phyloP scores from a whole-genome alignment of 2,329 filamentous ascomycete species.

The Arthrobotrys musiformis region DNA sequence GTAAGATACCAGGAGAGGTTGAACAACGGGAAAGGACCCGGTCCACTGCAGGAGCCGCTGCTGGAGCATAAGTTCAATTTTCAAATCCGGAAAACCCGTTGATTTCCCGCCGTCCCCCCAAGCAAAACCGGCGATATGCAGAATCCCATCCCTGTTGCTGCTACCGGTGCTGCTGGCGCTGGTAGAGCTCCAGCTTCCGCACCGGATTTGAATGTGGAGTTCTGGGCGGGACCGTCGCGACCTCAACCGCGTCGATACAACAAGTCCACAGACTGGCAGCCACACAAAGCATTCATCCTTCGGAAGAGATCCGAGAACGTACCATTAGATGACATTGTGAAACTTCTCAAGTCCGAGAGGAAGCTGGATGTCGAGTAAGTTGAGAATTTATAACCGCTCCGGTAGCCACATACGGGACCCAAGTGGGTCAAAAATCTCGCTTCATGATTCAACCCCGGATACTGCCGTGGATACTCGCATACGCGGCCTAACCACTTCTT shows the following conservation, averaged over 20 bases:
- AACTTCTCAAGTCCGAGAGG: conserved; percentile 36
- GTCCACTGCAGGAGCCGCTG: not conserved
- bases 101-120: not conserved
- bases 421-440: conserved; percentile 8
- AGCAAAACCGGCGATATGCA: not conserved
- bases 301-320: conserved; percentile 41
- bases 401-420: not conserved
- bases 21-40: not conserved
- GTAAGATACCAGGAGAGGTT: not conserved
- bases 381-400: not conserved
- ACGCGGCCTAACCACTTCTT: not conserved
- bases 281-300: conserved; percentile 42
- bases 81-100: conserved; percentile 13
- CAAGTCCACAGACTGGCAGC: conserved; percentile 50
- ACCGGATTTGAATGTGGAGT: conserved; percentile 39
- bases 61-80: conserved; percentile 11
- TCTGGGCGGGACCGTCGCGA: conserved; percentile 50
- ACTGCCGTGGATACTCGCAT: conserved; percentile 1
- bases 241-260: conserved; percentile 44
- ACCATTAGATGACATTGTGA: conserved; percentile 47
- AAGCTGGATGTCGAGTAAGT: conserved; percentile 49
- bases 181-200: conserved; percentile 17
- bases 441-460: not conserved
- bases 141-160: conserved; percentile 5
- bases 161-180: no score